Evolutionary conservation across 2,329 filamentous ascomycete genomes (phyloP), one percentile per base, ranked within the genome.

Genomic region (Neopestalotiopsis sp.): DNA sequence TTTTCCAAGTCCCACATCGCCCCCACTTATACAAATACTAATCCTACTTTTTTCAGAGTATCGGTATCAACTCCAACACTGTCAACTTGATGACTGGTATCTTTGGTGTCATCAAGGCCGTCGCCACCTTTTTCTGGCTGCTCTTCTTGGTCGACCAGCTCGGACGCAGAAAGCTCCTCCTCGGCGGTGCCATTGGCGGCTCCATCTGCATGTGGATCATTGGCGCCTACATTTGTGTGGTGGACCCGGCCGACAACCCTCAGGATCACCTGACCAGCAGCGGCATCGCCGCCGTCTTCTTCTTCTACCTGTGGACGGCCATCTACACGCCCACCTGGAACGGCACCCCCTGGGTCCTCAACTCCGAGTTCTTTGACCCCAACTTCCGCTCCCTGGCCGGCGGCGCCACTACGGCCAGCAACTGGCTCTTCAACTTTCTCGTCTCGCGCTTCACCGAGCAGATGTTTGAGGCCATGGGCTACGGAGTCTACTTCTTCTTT

Each of bases 371-470:
- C 63, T 67, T 67, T 24, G 65, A 67, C 56, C 65, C 52, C 24
- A 67, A 67, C 56, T 59, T 60, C 52, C 52, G 65, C 9, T 59
- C 32, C 65, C 38, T 67, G 20, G 65, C 52, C n/a, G 14, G 56
- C 12, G 56, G 52, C 10, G 65, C 65, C 32, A 60, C 65, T 20
- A 60, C 91, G 0, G 89, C 88, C 1, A 91, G 89, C 0, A 90
- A 93, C 74, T 92, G 91, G 91, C 79, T 93, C 4, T 93, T 93
- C 79, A 94, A 94, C 76, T 92, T 93, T 70, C 87, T 92, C 13
- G 89, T 93, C 68, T 91, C 91, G 1, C 82, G 89, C 42, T 67
- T 67, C 64, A 62, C 64, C 38, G 32, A 67, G 2, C 89, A 87
- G 62, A 93, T 93, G 91, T 83, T 93, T 74, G 84, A 83, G 80